These are phyloP conservation scores for Populus hybrid DNA, from an alignment of 441 rosid genomes.

Conservation along the genomic window DNA sequence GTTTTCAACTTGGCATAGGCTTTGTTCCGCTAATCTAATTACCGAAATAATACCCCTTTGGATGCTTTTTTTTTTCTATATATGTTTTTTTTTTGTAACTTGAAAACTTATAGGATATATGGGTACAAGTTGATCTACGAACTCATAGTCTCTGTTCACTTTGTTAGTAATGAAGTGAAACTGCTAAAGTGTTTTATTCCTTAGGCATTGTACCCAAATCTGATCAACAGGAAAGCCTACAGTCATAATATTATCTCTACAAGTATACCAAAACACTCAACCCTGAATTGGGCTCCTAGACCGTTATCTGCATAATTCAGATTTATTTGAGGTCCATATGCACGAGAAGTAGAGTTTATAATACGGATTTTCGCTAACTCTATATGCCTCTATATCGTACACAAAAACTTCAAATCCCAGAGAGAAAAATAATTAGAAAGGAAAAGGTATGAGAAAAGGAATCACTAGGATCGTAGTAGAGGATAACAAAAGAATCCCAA, in stretches of 20 bases:
- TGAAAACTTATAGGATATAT: neutral
- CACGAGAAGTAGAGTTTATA: neutral
- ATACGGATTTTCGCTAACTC: no score
- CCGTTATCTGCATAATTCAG: neutral
- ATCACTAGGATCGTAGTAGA: neutral
- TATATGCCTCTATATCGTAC: no score
- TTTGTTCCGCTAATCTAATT: neutral
- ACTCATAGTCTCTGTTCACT: neutral
- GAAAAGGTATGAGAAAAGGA: neutral
- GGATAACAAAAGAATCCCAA: no score
- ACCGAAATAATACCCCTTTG: neutral
- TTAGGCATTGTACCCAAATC: neutral
- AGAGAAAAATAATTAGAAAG: neutral
- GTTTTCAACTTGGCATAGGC: neutral
- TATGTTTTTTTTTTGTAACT: no score
- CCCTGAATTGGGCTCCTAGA: neutral
- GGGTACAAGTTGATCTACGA: neutral
- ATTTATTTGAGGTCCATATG: neutral
- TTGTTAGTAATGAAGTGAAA: neutral
- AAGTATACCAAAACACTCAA: neutral
- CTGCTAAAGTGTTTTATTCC: no score
- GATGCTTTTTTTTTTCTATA: no score
- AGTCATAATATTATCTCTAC: neutral
- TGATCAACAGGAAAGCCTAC: neutral
- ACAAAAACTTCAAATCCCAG: neutral